Conservation (phyloP, 2,329 filamentous ascomycete species). For the Xylaria sp. region DNA sequence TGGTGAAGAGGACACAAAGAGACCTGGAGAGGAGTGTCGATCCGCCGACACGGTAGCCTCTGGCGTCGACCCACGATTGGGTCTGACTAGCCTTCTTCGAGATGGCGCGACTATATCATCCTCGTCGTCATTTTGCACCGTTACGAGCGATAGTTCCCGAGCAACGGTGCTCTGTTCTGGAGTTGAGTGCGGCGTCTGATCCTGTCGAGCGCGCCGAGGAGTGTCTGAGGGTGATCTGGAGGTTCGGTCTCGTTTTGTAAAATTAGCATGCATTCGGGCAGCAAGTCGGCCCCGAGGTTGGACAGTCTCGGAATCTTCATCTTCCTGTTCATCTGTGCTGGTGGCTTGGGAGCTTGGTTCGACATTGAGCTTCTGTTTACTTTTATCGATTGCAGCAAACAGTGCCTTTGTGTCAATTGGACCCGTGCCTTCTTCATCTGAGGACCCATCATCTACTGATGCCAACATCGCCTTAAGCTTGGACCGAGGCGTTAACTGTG, state of each 20-base stretch:
- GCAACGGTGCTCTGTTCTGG: slow-evolving; percentile 29
- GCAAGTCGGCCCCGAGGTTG: slow-evolving; percentile 54
- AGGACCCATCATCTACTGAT: slow-evolving; percentile 58
- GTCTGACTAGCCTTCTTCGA: slow-evolving; percentile 43
- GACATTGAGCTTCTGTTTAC: slow-evolving; percentile 29
- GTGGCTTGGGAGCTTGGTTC: slow-evolving; percentile 47
- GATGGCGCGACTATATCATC: slow-evolving; percentile 42
- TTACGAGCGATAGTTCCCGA: slow-evolving; percentile 19
- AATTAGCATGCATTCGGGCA: slow-evolving; percentile 50
- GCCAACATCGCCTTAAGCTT: slow-evolving; percentile 67
- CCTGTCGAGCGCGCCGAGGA: slow-evolving; percentile 18
- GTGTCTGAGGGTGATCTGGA: slow-evolving; percentile 22
- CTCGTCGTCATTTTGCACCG: slow-evolving; percentile 48
- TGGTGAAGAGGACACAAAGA: slow-evolving; percentile 66
- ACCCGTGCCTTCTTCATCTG: slow-evolving; percentile 54
- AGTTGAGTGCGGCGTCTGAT: slow-evolving; percentile 18
- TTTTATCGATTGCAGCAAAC: slow-evolving; percentile 43
- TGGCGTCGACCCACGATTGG: slow-evolving; percentile 43
- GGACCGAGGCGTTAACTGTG: slow-evolving; percentile 62
- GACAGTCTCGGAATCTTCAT: slow-evolving; percentile 54
- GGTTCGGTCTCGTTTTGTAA: slow-evolving; percentile 27
- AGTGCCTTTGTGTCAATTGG: slow-evolving; percentile 44
- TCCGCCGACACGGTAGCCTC: slow-evolving; percentile 47
- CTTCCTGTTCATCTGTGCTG: slow-evolving; percentile 53
- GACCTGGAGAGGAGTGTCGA: slow-evolving; percentile 58